These are phyloP conservation scores for Obelidium mucronatum DNA, from an alignment of 192 early-diverging fungal genomes.

Conservation along the genomic window DNA sequence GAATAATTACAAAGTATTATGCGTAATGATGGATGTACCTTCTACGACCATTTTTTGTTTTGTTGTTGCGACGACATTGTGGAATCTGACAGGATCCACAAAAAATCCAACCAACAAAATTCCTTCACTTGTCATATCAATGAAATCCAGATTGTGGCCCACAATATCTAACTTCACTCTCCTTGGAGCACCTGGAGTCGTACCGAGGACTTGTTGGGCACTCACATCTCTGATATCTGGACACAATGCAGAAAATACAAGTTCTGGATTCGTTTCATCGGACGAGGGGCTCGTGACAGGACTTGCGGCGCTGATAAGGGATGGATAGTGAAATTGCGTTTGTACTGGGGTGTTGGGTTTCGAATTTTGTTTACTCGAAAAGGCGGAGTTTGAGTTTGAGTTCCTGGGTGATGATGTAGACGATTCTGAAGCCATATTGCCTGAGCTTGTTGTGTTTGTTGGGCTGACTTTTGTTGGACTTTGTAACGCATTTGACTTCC, in stretches of 20 bases:
- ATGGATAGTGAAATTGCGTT: conserved; percentile 20
- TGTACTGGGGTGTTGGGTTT: not conserved
- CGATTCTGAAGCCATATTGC: not conserved
- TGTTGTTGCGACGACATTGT: conserved; percentile 33
- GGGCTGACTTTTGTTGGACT: not conserved
- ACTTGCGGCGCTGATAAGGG: too few relatives aligned
- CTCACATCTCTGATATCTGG: conserved; percentile 35
- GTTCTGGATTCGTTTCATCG: conserved; percentile 24
- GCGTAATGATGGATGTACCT: conserved; percentile 21
- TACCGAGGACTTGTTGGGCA: conserved; percentile 38
- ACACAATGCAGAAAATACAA: conserved; percentile 19
- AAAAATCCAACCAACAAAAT: conserved; percentile 40
- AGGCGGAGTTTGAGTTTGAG: too few relatives aligned
- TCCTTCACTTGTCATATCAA: conserved; percentile 35
- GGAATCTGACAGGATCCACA: conserved; percentile 36
- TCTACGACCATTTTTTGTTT: conserved; percentile 45
- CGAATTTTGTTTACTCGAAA: not conserved
- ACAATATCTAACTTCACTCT: conserved; percentile 39
- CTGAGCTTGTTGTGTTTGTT: too few relatives aligned
- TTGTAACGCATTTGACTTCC: not conserved
- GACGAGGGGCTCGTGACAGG: not conserved
- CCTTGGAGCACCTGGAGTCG: conserved; percentile 23
- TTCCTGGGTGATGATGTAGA: not conserved
- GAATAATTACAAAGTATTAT: not conserved
- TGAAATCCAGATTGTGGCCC: conserved; percentile 40